These are phyloP conservation scores for Gastrolobium bilobum DNA, from an alignment of 306 rosid genomes.

Conservation along the genomic window DNA sequence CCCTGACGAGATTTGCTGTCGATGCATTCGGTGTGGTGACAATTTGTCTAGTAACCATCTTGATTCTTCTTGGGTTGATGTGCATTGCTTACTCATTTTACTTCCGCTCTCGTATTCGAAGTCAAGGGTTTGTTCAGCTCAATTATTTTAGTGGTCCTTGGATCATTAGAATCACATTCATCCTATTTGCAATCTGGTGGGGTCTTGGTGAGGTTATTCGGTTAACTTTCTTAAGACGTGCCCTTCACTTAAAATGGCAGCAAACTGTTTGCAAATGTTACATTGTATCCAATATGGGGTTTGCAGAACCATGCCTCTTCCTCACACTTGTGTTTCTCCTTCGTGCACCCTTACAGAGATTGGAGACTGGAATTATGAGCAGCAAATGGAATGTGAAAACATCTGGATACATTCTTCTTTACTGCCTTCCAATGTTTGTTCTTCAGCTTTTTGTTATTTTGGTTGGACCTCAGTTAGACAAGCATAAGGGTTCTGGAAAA, in stretches of 20 bases:
- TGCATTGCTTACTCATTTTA: conserved; percentile 86
- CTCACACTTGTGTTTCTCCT: conserved; percentile 92
- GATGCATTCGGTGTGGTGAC: conserved; percentile 99
- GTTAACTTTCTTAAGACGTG: conserved; percentile 71
- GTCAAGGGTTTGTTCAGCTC: conserved; percentile 74
- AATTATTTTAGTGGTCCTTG: conserved; percentile 97
- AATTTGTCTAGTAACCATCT: conserved; percentile 86
- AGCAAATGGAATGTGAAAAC: conserved; percentile 83
- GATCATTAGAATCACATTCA: conserved; percentile 85
- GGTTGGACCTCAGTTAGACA: conserved; percentile 70
- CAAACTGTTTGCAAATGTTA: conserved; percentile 91
- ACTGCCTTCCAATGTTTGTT: conserved; percentile 81
- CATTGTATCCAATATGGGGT: conserved; percentile 93
- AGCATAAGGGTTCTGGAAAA: conserved; percentile 51
- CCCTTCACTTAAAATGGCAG: conserved; percentile 80
- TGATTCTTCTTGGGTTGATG: conserved; percentile 81
- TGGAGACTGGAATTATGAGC: conserved; percentile 87
- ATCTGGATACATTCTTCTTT: conserved; percentile 77
- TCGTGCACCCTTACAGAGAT: conserved; percentile 84
- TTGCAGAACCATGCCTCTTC: conserved; percentile 98
- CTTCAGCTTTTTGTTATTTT: conserved; percentile 84
- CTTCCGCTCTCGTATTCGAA: conserved; percentile 83
- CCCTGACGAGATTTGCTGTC: conserved; percentile 97
- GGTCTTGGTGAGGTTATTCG: conserved; percentile 89
- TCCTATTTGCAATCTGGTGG: conserved; percentile 93